Base-by-base conservation (phyloP, 2,329 filamentous ascomycete species). In the Zymoseptoria ardabiliae region DNA sequence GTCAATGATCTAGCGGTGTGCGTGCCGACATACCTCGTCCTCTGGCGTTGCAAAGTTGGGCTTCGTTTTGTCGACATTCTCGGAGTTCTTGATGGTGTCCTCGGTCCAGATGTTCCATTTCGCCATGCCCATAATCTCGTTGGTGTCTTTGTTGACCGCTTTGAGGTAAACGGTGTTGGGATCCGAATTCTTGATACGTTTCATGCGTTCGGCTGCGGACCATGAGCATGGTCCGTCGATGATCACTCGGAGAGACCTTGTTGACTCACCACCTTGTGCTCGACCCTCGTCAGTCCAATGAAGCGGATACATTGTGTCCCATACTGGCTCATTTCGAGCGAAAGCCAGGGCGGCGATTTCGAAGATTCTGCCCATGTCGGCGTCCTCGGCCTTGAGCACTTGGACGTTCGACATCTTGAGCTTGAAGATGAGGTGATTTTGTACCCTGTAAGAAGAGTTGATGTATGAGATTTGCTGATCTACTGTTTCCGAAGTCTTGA, bases 311-410 rank as follows among this genome's bases (percentile, higher is more conserved):
- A 66, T 61, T 5, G 63, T 58, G 52, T 69, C 64, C 59, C 63
- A 70, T 41, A 71, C 61, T 17, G 65, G 66, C 50, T 71, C 69
- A 54, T 69, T 69, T 30, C 60, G 58, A 9, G 51, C 63, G 58
- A 72, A 71, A 13, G 70, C 68, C 13, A 63, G 56, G 7, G 65
- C 66, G 22, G 63, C 58, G 58, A 70, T 66, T 54, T 69, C 66
- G 57, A 72, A 71, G 60, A 71, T 62, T 20, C 67, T 63, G 35
- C 60, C 53, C 63, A 71, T 68, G 60, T 71, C 70, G 19, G 62
- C 63, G 49, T 72, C 68, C 54, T 64, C 59, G 19, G 69, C 68
- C 20, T 66, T 64, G 20, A 63, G 56, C 13, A 65, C 58, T 41
- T 64, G 57, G 57, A 65, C 56, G 9, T 45, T 45, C 4, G 35